Percentiles rank a stretch among this genome's conserved stretches.
Conservation (phyloP, 331 rosid species). For the Saraca asoca region DNA sequence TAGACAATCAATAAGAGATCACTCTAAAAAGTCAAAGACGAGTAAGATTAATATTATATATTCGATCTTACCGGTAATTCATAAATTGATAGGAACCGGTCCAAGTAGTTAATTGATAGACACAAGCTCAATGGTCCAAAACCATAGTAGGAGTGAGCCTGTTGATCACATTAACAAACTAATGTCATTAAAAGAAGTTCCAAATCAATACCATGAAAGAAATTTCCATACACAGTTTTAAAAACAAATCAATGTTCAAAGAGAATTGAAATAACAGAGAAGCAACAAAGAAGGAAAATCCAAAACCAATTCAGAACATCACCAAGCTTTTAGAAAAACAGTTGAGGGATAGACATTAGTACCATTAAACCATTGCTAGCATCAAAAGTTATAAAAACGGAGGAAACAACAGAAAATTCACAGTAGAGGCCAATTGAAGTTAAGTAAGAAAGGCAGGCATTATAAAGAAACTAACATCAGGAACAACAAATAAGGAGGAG, state of each 20-base stretch:
- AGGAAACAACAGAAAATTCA: conserved; percentile 21
- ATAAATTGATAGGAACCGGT: conserved; percentile 68
- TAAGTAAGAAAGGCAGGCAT: conserved; percentile 11
- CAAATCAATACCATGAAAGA: conserved; percentile 2
- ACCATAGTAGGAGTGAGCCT: conserved; percentile 59
- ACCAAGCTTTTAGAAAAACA: conserved; percentile 29
- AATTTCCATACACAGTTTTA: conserved; percentile 20
- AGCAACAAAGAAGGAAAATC: conserved; percentile 12
- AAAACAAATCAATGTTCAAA: conserved; percentile 1
- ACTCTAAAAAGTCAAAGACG: conserved; percentile 24
- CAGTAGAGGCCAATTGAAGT: conserved; percentile 28
- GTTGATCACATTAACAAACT: conserved; percentile 42
- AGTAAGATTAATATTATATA: background rate
- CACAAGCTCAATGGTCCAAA: conserved; percentile 61
- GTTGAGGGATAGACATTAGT: background rate
- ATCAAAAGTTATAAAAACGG: background rate
- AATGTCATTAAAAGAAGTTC: conserved; percentile 33
- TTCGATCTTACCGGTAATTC: conserved; percentile 61
- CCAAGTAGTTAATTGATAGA: conserved; percentile 74
- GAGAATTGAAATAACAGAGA: background rate
- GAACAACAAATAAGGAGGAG: background rate
- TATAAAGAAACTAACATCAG: conserved; percentile 9
- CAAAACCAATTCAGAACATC: conserved; percentile 9
- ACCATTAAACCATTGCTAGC: conserved; percentile 12
- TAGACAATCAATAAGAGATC: conserved; percentile 21